Conservation (phyloP, 208 protist genomes). For the Leishmania mexicana region DNA sequence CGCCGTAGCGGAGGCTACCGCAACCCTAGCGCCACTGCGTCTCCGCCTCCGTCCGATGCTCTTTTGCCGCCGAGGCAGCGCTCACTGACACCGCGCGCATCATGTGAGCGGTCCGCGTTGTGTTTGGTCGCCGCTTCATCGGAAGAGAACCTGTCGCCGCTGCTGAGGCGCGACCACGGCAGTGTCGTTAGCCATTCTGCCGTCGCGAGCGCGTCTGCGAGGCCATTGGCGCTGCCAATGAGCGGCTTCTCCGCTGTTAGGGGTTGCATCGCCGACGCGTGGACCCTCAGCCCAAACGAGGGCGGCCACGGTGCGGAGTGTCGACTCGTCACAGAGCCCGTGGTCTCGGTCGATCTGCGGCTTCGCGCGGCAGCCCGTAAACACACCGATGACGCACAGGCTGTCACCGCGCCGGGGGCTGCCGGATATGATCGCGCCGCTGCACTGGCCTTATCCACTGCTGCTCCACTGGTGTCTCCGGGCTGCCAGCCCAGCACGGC, state of each 20-base stretch:
- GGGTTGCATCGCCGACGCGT: not conserved
- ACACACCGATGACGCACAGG: not conserved
- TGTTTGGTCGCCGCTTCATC: not conserved
- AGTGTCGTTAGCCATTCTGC: not conserved
- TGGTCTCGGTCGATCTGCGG: not conserved
- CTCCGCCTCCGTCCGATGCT: not conserved
- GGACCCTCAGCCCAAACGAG: not conserved
- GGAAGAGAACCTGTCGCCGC: not conserved
- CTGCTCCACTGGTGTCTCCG: not conserved
- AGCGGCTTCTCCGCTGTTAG: not conserved
- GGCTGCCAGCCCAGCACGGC: not conserved
- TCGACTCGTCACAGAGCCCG: not conserved
- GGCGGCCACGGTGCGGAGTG: not conserved
- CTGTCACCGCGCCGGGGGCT: not conserved
- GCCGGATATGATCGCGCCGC: not conserved
- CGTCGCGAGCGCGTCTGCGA: not conserved
- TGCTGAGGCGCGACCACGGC: not conserved
- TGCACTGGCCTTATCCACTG: not conserved
- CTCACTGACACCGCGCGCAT: not conserved
- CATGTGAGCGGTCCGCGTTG: not conserved
- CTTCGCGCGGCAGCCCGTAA: not conserved
- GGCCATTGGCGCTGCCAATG: not conserved
- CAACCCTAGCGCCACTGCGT: not conserved
- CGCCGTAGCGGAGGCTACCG: not conserved
- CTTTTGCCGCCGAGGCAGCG: not conserved